Evolutionary conservation across 495 filamentous ascomycete genomes (phyloP).

Genomic region (Trichoderma erinaceum): DNA sequence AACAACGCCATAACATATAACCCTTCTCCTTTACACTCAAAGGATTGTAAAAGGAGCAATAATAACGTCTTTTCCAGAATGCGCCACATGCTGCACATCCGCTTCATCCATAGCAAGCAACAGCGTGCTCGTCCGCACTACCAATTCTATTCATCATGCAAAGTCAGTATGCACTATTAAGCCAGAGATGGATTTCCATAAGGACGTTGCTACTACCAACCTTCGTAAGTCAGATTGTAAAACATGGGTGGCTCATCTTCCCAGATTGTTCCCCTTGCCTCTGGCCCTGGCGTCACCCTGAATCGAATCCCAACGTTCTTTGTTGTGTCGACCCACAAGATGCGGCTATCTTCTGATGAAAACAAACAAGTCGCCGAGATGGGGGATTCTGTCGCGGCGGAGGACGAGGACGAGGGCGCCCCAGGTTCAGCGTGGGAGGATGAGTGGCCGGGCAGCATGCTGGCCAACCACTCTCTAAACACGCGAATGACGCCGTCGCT

Average conservation of each 20-base stretch:
- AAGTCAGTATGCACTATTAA: neutral
- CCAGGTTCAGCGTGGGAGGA: neutral
- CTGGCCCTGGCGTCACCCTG: conserved; percentile 35
- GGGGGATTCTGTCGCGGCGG: neutral
- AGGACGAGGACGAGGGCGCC: neutral
- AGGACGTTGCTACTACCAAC: conserved; percentile 33
- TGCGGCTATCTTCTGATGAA: conserved; percentile 17
- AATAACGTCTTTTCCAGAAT: conserved; percentile 54
- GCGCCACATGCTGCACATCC: conserved; percentile 40
- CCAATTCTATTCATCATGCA: conserved; percentile 42
- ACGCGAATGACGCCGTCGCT: conserved; percentile 59
- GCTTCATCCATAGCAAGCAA: conserved; percentile 53
- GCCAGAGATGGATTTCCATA: neutral
- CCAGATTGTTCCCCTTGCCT: conserved; percentile 38
- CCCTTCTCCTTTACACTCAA: too few relatives aligned
- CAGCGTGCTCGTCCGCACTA: conserved; percentile 53
- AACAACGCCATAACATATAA: too few relatives aligned
- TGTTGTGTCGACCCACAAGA: conserved; percentile 54
- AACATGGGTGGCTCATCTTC: conserved; percentile 54
- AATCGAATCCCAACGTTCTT: conserved; percentile 54
- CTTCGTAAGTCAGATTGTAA: conserved; percentile 56
- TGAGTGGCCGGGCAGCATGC: conserved; percentile 24
- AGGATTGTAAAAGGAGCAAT: conserved; percentile 37
- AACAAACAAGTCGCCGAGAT: neutral
- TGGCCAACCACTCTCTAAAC: conserved; percentile 63